These are phyloP conservation scores for Arctostaphylos glauca DNA, from an alignment of 148 eudicot genomes.

Conservation along the genomic window DNA sequence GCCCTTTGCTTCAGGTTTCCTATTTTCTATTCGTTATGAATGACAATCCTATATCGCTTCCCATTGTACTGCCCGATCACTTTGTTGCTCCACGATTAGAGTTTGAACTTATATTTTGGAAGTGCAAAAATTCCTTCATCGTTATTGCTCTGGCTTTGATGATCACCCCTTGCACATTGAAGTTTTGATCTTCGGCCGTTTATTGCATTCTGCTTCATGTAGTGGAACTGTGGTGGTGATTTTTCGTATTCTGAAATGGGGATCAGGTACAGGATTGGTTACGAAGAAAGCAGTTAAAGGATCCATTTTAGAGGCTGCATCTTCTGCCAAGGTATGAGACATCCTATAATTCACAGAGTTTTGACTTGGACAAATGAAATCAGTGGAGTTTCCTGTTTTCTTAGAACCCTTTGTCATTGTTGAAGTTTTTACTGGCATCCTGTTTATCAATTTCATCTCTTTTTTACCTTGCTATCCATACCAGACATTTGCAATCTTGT, in stretches of 20 bases:
- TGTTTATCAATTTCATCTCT: background rate
- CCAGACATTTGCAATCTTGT: conserved; percentile 85
- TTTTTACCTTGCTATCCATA: background rate
- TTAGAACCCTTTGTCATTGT: background rate
- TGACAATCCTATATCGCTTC: too few species aligned
- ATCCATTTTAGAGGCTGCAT: conserved; percentile 71
- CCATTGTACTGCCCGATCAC: too few species aligned
- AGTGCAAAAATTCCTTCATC: too few species aligned
- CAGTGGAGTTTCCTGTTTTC: background rate
- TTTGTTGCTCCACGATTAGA: too few species aligned
- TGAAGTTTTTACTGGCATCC: background rate
- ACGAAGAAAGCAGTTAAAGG: conserved; percentile 84
- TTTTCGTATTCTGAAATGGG: background rate
- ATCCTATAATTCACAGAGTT: background rate
- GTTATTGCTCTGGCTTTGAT: too few species aligned
- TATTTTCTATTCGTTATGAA: too few species aligned
- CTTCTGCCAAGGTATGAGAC: conserved; percentile 69
- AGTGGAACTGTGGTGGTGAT: background rate
- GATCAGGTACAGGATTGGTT: conserved; percentile 72
- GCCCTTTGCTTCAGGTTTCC: too few species aligned
- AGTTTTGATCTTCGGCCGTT: too few species aligned
- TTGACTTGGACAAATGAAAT: conserved; percentile 4
- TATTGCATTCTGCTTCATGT: background rate
- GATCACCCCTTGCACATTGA: too few species aligned
- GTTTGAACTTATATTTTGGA: too few species aligned